These are phyloP conservation scores for Laburnicola sp. DNA, from an alignment of 2,329 filamentous ascomycete species.

Conservation along the genomic window DNA sequence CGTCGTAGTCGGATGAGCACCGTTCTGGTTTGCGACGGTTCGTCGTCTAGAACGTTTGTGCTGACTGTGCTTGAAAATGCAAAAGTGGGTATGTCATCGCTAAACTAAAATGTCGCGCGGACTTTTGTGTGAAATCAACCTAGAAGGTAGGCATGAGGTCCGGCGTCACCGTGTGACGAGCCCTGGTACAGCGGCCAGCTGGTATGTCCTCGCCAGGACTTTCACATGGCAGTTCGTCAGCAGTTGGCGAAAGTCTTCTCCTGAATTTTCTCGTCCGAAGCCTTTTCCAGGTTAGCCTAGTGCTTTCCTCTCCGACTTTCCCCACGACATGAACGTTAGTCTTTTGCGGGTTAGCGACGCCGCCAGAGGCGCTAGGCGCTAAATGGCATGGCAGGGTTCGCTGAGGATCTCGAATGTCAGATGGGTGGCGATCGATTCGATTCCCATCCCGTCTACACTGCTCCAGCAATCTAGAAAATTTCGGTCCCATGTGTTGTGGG, in stretches of 20 bases:
- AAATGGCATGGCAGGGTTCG: neutral
- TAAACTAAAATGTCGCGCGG: neutral
- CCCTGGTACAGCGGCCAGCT: no score
- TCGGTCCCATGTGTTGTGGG: no score
- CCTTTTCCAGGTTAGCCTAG: neutral
- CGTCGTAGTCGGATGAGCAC: no score
- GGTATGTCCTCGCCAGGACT: no score
- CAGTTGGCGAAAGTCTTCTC: no score
- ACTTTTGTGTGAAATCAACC: neutral
- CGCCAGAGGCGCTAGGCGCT: neutral
- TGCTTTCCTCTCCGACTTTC: neutral
- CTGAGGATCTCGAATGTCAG: neutral
- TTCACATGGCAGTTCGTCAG: no score
- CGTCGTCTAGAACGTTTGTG: neutral
- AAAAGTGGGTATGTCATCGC: neutral
- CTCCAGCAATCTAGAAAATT: no score
- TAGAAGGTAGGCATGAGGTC: no score
- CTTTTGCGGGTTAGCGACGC: constrained; percentile 4
- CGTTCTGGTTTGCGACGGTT: no score
- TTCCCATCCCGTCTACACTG: no score
- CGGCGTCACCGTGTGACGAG: no score
- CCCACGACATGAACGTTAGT: constrained; percentile 5
- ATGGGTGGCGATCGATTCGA: neutral
- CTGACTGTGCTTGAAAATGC: constrained; percentile 1
- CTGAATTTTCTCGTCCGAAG: no score